Percentiles rank a stretch among this genome's conserved stretches.
Conservation (phyloP, 345 rosid genomes). For the Toxicodendron radicans region DNA sequence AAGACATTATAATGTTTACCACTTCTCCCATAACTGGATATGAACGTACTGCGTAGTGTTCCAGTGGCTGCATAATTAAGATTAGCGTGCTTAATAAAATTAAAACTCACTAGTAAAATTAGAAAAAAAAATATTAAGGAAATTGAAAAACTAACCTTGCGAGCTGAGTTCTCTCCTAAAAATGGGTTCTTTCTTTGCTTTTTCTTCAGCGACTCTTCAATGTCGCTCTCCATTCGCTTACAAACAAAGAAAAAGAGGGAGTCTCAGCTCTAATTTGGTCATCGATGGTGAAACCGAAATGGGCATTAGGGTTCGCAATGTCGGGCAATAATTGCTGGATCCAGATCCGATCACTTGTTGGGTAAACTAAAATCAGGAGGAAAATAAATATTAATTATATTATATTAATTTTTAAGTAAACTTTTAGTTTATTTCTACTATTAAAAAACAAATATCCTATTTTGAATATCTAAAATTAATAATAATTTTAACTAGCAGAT, state of each 20-base stretch:
- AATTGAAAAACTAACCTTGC: slow-evolving; percentile 15
- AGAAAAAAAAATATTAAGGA: background rate
- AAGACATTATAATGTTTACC: slow-evolving; percentile 27
- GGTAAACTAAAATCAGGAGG: background rate
- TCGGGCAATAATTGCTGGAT: background rate
- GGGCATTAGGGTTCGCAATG: slow-evolving; percentile 7
- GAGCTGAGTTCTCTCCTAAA: slow-evolving; percentile 21
- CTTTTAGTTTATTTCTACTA: no score
- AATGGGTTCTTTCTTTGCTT: slow-evolving; percentile 26
- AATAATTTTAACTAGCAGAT: no score
- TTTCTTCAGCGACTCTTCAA: slow-evolving; percentile 37
- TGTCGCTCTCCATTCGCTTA: slow-evolving; percentile 34
- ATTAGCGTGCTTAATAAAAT: background rate
- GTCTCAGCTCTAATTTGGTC: background rate
- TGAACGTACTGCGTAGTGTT: slow-evolving; percentile 10
- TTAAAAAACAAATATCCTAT: no score
- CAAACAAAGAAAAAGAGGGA: background rate
- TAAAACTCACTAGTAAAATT: background rate
- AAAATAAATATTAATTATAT: background rate
- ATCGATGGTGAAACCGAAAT: background rate
- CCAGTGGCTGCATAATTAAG: slow-evolving; percentile 21
- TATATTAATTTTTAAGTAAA: no score
- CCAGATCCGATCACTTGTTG: background rate
- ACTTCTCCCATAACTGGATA: slow-evolving; percentile 45
- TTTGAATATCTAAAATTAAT: no score